Conservation (phyloP, 2,329 filamentous ascomycete genomes). For the Harringtonia aguacate region DNA sequence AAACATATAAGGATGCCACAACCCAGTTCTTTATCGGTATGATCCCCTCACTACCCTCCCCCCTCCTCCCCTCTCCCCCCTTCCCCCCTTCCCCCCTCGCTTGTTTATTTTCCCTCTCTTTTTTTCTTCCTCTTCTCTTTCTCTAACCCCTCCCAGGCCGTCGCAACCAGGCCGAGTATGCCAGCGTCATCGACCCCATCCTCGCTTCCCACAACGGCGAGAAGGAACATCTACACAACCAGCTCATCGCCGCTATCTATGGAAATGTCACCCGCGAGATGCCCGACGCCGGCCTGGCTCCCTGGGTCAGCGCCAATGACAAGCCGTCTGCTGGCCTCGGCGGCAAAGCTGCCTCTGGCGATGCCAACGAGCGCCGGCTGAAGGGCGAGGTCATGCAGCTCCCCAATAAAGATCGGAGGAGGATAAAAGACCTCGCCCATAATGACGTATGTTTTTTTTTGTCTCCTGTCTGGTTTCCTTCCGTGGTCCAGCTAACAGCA, state of each 20-base stretch:
- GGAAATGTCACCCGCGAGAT: constrained; percentile 60
- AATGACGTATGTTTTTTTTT: constrained; percentile 42
- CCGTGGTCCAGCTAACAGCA: too few relatives aligned
- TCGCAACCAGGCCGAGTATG: constrained; percentile 51
- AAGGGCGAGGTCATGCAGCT: constrained; percentile 64
- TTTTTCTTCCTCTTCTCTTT: neutral
- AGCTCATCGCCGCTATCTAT: constrained; percentile 55
- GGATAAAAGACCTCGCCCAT: constrained; percentile 53
- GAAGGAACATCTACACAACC: constrained; percentile 55
- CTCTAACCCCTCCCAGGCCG: constrained; percentile 32
- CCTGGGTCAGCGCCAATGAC: constrained; percentile 63
- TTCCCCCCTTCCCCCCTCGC: too few relatives aligned
- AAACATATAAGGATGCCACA: constrained; percentile 51
- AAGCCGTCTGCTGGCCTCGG: constrained; percentile 47
- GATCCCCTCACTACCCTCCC: too few relatives aligned
- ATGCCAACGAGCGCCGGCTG: constrained; percentile 53
- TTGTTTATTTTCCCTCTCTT: too few relatives aligned
- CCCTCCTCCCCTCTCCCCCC: too few relatives aligned
- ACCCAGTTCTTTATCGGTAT: constrained; percentile 53
- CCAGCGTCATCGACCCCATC: constrained; percentile 48
- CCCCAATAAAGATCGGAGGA: constrained; percentile 52
- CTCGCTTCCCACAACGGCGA: constrained; percentile 46
- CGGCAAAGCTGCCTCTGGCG: constrained; percentile 52
- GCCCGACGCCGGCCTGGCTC: constrained; percentile 56
- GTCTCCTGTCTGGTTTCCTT: constrained; percentile 10